phyloP scores from a whole-genome alignment of 1,284 basidiomycete genomes.

The Cutaneotrichosporon sp. region DNA sequence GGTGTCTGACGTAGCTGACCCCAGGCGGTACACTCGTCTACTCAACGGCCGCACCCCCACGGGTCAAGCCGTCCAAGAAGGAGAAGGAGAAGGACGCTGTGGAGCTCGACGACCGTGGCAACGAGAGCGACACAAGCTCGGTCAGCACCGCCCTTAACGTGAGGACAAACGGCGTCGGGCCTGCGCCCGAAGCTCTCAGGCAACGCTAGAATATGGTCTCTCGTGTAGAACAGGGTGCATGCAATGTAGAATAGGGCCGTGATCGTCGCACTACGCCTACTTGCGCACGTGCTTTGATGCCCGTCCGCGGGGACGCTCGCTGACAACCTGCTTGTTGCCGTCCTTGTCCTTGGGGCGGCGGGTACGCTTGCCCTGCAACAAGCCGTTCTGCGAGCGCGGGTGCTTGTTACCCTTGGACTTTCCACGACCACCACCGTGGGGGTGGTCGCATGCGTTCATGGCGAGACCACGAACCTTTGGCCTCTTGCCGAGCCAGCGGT shows the following conservation, averaged over 20 bases:
- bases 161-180: neutral
- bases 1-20: neutral
- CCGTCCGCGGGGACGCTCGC: constrained; percentile 80
- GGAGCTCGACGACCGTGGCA: neutral
- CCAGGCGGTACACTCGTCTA: constrained; percentile 33
- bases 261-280: constrained; percentile 12
- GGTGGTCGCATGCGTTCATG: constrained; percentile 98
- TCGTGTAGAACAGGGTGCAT: constrained; percentile 27
- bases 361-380: constrained; percentile 88
- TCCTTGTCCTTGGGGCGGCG: constrained; percentile 85
- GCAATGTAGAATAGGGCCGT: constrained; percentile 21
- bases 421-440: constrained; percentile 94
- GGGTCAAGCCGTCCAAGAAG: neutral
- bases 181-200: neutral
- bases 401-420: constrained; percentile 96
- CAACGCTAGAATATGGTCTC: constrained; percentile 2
- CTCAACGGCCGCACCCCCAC: constrained; percentile 17
- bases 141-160: neutral
- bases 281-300: constrained; percentile 17
- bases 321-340: constrained; percentile 92
- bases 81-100: constrained; percentile 11
- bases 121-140: constrained; percentile 1
- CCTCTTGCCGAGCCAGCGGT: constrained; percentile 80
- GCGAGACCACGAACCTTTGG: constrained; percentile 94
- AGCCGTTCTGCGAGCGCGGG: constrained; percentile 86